Conservation (phyloP, 139 green algal genomes). For the Chlorella sp. region DNA sequence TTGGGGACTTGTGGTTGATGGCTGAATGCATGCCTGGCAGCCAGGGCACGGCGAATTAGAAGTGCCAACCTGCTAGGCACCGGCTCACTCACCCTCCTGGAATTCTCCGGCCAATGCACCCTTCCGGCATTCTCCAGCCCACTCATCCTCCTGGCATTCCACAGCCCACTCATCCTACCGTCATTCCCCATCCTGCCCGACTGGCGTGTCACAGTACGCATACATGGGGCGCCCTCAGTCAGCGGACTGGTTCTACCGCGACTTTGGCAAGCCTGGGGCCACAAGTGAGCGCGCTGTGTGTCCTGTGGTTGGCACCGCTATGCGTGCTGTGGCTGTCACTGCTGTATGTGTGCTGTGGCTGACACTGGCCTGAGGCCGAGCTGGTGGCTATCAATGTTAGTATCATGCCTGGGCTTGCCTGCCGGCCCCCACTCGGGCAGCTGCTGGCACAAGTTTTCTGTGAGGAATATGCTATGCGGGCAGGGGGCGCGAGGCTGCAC, state of each 20-base stretch:
- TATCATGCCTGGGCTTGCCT: background rate
- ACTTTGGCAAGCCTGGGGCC: slow-evolving; percentile 69
- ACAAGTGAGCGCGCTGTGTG: background rate
- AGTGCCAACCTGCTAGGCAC: background rate
- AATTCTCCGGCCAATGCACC: background rate
- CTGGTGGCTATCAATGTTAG: background rate
- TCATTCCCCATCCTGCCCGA: too few species aligned
- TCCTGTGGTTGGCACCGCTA: too few species aligned
- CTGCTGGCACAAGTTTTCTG: too few species aligned
- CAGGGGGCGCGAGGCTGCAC: too few species aligned
- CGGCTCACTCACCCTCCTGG: background rate
- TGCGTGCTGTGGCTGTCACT: background rate
- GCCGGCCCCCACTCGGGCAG: too few species aligned
- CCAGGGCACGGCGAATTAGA: background rate
- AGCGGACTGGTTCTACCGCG: background rate
- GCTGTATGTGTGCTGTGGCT: too few species aligned
- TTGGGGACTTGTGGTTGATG: too few species aligned
- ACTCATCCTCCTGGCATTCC: too few species aligned
- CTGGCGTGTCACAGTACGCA: background rate
- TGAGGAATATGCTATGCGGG: too few species aligned
- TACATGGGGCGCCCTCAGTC: background rate
- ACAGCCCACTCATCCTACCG: too few species aligned
- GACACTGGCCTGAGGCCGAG: too few species aligned
- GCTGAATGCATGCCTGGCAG: background rate
- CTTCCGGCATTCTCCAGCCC: too few species aligned